Evolutionary conservation across 2,329 filamentous ascomycete genomes (phyloP), one percentile per base, ranked within the genome.

Genomic region (Purpureocillium takamizusanense): DNA sequence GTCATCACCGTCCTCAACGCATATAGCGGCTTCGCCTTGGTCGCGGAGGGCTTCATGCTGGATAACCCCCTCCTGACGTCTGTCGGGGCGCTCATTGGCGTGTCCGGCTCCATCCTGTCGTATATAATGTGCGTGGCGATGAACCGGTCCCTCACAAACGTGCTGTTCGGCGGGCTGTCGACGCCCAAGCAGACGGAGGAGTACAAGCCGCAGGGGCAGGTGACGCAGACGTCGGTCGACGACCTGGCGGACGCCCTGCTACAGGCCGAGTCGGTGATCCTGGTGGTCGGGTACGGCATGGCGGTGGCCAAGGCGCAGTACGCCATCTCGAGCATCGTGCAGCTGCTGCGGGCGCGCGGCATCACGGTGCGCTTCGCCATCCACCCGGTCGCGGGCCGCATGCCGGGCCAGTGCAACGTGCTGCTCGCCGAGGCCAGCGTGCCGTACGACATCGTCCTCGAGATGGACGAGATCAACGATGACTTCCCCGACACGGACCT

Each of bases 401-500:
- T 95, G 88, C 88, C 88, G 0, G 88, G 88, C 0, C 88, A 94
- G 62, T 94, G 87, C 65, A 94, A 95, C 53, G 87, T 94, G 4
- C 69, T 95, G 3, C 76, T 94, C 12, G 88, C 88, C 0, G 88
- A 95, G 59, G 88, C 88, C 1, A 82, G 76, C 27, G 88, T 94
- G 23, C 86, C 86, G 3, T 94, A 94, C 52, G 88, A 95, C 51
- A 90, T 94, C 40, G 87, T 94, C 21, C 72, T 94, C 33, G 87
- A 95, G 63, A 94, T 94, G 87, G 88, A 94, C 50, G 88, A 95
- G 66, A 94, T 94, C 64, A 95, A 94, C 59, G 87, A 94, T 45
- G 87, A 94, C 52, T 95, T 94, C 57, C 61, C 71, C 7, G 83
- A 92, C 21, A 94, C 88, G 0, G 88, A 94, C 51, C 69, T 94